Evolutionary conservation across 176 grass and related monocot genomes (phyloP), one percentile per base, ranked within the genome.

Genomic region (Aegilops sharonensis): DNA sequence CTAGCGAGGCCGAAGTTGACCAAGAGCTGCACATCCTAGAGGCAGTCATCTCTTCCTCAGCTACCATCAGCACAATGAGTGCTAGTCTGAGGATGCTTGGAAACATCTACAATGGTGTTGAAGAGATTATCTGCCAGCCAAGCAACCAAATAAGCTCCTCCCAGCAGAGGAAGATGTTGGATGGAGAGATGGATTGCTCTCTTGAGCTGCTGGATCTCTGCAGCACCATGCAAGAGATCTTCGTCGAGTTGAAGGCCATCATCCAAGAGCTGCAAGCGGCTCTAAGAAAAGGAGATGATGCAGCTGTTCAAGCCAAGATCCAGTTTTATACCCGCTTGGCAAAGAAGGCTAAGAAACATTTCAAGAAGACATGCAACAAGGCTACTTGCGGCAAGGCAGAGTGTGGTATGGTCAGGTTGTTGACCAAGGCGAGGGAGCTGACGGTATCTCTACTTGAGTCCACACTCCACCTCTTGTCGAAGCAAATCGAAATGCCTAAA

Each of bases 201-300:
- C 4, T 50, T 50, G 48, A 50, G 48, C 48, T 50, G 4, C 14
- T 17, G 48, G 48, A 50, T 17, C 48, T 50, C 48, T 50, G 48
- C 48, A 50, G 48, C 48, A 50, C 13, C 48, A 50, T 50, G 48
- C 48, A 50, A 17, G 48, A 50, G 48, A 50, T 50, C 48, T 50
- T 50, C 13, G 14, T 50, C 48, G 14, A 50, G 48, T 50, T 50
- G 48, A 50, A 50, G 68, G 23, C 21, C 23, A 65, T 34, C 25
- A 56, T 87, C 50, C 87, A 83, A 40, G 81, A 81, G 4, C 68
- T 89, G 34, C 87, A 82, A 5, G 50, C 79, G 35, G 47, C 54
- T 81, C 65, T 89, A 12, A 83, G 82, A 67, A 85, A 82, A 84
- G 89, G 89, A 78, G 78, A 85, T 32, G 8, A 52, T 5, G 47